Percentiles rank a stretch among this genome's conserved stretches.
These are phyloP conservation scores for Tolypocladium inflatum DNA, from an alignment of 2,329 filamentous ascomycete genomes.

Conservation along the genomic window DNA sequence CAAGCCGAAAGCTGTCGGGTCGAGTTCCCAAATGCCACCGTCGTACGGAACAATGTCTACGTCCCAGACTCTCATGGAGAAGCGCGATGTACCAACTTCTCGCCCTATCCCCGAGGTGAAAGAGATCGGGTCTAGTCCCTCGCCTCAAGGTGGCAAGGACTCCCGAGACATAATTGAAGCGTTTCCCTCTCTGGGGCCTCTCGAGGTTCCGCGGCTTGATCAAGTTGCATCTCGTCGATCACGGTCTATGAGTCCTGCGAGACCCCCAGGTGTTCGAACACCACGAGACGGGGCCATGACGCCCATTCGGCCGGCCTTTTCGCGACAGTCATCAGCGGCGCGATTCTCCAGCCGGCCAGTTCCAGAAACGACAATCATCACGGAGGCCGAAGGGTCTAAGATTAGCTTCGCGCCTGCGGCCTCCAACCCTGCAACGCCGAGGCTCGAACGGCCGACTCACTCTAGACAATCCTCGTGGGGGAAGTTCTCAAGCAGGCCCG, in stretches of 20 bases:
- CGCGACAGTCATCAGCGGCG: slow-evolving; percentile 41
- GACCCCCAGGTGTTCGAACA: slow-evolving; percentile 9
- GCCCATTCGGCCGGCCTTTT: slow-evolving; percentile 34
- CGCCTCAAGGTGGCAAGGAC: not conserved
- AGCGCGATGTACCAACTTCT: slow-evolving; percentile 1
- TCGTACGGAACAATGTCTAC: slow-evolving; percentile 24
- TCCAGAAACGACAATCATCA: slow-evolving; percentile 57
- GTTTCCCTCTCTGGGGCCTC: slow-evolving; percentile 12
- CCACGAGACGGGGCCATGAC: slow-evolving; percentile 13
- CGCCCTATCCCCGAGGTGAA: slow-evolving; percentile 5
- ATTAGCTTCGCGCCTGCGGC: slow-evolving; percentile 58
- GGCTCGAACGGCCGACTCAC: slow-evolving; percentile 24
- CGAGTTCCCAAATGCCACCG: slow-evolving; percentile 3
- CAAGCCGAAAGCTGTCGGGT: slow-evolving; percentile 5
- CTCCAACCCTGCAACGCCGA: slow-evolving; percentile 12
- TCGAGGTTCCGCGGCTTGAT: slow-evolving; percentile 4
- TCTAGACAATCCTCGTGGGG: slow-evolving; percentile 38
- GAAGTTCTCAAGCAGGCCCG: slow-evolving; percentile 53
- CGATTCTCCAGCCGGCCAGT: slow-evolving; percentile 67
- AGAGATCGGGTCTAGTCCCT: slow-evolving; percentile 1
- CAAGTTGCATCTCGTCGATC: slow-evolving; percentile 7
- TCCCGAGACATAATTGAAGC: slow-evolving; percentile 5
- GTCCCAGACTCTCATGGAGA: slow-evolving; percentile 8
- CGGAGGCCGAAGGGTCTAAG: slow-evolving; percentile 46
- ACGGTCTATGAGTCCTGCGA: slow-evolving; percentile 15